These are phyloP conservation scores for Aspergillus viridinutans DNA, from an alignment of 2,329 filamentous ascomycete species.

Conservation along the genomic window DNA sequence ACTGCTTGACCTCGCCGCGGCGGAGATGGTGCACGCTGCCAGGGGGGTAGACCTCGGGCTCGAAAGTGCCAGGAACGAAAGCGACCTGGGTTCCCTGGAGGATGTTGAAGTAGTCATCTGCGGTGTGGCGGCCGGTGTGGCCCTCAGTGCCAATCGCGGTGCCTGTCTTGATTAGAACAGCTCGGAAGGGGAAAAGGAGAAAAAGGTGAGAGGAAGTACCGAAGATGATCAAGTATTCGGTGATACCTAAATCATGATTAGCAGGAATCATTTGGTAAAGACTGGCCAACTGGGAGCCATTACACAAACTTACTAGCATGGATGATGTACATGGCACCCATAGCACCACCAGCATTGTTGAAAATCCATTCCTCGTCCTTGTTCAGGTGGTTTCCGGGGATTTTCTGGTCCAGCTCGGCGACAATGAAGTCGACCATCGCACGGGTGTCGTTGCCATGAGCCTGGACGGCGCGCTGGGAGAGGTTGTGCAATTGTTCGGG, in stretches of 20 bases:
- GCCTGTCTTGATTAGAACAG: conserved; percentile 14
- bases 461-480: conserved; percentile 59
- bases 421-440: conserved; percentile 67
- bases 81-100: conserved; percentile 47
- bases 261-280: not conserved
- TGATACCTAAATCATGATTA: conserved; percentile 48
- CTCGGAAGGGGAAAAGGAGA: not conserved
- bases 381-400: conserved; percentile 55
- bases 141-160: conserved; percentile 69
- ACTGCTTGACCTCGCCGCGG: conserved; percentile 70
- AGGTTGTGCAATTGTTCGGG: conserved; percentile 65
- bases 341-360: conserved; percentile 86
- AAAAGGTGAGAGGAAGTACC: conserved; percentile 39
- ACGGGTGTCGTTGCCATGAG: conserved; percentile 71
- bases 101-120: conserved; percentile 94
- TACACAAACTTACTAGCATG: conserved; percentile 64
- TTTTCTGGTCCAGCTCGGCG: conserved; percentile 56
- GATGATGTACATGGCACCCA: conserved; percentile 88
- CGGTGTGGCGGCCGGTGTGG: conserved; percentile 82
- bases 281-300: not conserved
- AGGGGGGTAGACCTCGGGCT: conserved; percentile 36
- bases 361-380: conserved; percentile 79
- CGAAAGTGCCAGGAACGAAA: conserved; percentile 35
- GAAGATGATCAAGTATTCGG: conserved; percentile 88
- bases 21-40: conserved; percentile 37